A percentile compares a stretch with the other conserved stretches of the same genome.
phyloP scores from a whole-genome alignment of 1,284 basidiomycete species.

The Volvariella volvacea region DNA sequence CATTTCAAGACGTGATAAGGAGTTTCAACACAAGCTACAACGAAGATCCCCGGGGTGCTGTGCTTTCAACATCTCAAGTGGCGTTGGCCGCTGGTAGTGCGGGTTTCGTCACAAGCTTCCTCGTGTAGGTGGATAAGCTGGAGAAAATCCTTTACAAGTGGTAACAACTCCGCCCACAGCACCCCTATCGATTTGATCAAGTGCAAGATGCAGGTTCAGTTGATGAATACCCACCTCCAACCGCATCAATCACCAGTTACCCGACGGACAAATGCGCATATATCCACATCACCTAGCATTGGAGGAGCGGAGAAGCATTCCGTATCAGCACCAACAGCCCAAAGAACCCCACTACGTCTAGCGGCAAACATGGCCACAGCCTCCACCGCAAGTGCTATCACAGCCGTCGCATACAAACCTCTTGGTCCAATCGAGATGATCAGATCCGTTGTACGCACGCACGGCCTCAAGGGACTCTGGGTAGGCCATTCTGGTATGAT shows the following conservation, averaged over 20 bases:
- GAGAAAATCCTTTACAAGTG: too few relatives aligned
- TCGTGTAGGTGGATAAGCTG: slow-evolving; percentile 56
- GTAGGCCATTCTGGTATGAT: slow-evolving; percentile 94
- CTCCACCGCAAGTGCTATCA: neutral
- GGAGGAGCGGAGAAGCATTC: neutral
- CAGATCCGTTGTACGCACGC: slow-evolving; percentile 53
- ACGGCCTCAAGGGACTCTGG: slow-evolving; percentile 87
- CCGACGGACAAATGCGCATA: neutral
- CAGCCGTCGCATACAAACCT: slow-evolving; percentile 9
- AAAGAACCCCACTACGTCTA: slow-evolving; percentile 12
- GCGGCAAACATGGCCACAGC: slow-evolving; percentile 4
- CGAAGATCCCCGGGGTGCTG: slow-evolving; percentile 15
- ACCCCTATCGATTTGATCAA: slow-evolving; percentile 91
- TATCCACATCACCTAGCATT: neutral
- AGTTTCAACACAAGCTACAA: slow-evolving; percentile 25
- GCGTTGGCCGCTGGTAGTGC: slow-evolving; percentile 76
- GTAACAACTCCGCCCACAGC: slow-evolving; percentile 27
- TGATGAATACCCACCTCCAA: slow-evolving; percentile 27
- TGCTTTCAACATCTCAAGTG: slow-evolving; percentile 57
- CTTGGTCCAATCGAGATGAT: slow-evolving; percentile 71
- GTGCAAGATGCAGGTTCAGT: slow-evolving; percentile 94
- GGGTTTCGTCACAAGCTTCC: slow-evolving; percentile 76
- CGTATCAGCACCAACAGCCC: slow-evolving; percentile 13
- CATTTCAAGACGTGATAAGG: slow-evolving; percentile 65
- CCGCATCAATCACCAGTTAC: neutral